phyloP scores from a whole-genome alignment of 2,329 filamentous ascomycete species.

The Neocatenulostroma microsporum region DNA sequence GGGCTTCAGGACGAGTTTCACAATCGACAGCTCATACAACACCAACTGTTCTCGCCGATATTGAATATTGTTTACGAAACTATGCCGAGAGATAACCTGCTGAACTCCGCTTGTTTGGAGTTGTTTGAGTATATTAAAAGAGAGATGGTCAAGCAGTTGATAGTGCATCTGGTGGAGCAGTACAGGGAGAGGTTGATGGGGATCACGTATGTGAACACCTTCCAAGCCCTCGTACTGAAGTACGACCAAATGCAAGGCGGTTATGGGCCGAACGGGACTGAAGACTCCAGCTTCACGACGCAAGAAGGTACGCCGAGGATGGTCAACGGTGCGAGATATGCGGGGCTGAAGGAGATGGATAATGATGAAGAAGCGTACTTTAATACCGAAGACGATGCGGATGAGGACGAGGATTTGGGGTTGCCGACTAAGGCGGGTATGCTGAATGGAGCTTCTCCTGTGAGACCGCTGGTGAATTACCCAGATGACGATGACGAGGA shows the following conservation, averaged over 20 bases:
- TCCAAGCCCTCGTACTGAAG: constrained; percentile 63
- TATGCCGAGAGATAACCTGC: constrained; percentile 83
- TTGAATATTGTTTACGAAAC: constrained; percentile 76
- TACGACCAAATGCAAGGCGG: constrained; percentile 76
- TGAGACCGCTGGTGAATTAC: constrained; percentile 81
- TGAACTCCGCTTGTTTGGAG: constrained; percentile 89
- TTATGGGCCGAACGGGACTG: constrained; percentile 43
- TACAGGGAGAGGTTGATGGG: constrained; percentile 68
- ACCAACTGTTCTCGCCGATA: constrained; percentile 74
- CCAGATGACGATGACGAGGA: constrained; percentile 71
- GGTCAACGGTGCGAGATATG: constrained; percentile 48
- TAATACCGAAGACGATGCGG: constrained; percentile 79
- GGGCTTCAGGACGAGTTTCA: constrained; percentile 87
- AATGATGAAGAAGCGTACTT: constrained; percentile 88
- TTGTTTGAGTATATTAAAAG: constrained; percentile 82
- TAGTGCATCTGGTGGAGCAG: constrained; percentile 75
- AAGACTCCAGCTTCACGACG: constrained; percentile 59
- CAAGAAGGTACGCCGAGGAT: constrained; percentile 50
- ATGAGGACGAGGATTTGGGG: constrained; percentile 36
- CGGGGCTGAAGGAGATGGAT: constrained; percentile 75
- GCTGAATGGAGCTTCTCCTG: constrained; percentile 56
- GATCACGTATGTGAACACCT: constrained; percentile 78
- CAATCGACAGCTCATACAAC: constrained; percentile 72
- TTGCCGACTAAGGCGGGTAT: constrained; percentile 30
- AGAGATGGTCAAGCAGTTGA: constrained; percentile 70